These are phyloP conservation scores for Daldinia sp. DNA, from an alignment of 2,329 filamentous ascomycete genomes.

Conservation along the genomic window DNA sequence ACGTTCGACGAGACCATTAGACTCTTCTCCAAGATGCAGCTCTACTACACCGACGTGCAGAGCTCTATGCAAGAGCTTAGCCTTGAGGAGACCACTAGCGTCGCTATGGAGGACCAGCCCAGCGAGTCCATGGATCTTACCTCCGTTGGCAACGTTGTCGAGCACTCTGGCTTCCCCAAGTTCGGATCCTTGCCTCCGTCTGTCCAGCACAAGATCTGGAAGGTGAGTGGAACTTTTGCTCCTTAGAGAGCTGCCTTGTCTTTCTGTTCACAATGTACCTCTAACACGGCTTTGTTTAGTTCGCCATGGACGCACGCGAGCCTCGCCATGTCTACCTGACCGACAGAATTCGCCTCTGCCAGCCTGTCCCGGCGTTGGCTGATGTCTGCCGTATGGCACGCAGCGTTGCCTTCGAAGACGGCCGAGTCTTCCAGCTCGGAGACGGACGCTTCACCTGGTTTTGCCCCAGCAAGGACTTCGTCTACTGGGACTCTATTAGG, in stretches of 20 bases:
- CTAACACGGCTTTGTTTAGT: background rate
- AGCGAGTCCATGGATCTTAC: no score
- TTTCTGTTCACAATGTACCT: background rate
- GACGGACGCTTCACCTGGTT: constrained; percentile 23
- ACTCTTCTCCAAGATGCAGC: no score
- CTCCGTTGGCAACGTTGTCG: background rate
- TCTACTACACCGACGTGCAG: no score
- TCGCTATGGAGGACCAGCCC: no score
- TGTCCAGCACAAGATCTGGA: constrained; percentile 12
- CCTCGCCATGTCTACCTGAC: constrained; percentile 8
- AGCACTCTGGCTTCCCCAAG: background rate
- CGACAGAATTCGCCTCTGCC: background rate
- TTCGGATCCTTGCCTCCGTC: background rate
- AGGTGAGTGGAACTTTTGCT: constrained; percentile 5
- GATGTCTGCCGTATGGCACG: constrained; percentile 8
- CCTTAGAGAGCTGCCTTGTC: background rate
- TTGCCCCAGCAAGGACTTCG: constrained; percentile 8
- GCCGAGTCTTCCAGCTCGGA: constrained; percentile 5
- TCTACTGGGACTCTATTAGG: constrained; percentile 14
- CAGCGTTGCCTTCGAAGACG: background rate
- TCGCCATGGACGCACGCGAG: background rate
- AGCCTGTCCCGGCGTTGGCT: constrained; percentile 11
- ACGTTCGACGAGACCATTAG: no score
- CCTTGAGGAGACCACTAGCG: background rate
- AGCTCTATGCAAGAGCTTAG: no score